A percentile compares a stretch with the other conserved stretches of the same genome.
These are phyloP conservation scores for Epichloe coenophiala DNA, from an alignment of 2,329 filamentous ascomycete genomes.

Conservation along the genomic window DNA sequence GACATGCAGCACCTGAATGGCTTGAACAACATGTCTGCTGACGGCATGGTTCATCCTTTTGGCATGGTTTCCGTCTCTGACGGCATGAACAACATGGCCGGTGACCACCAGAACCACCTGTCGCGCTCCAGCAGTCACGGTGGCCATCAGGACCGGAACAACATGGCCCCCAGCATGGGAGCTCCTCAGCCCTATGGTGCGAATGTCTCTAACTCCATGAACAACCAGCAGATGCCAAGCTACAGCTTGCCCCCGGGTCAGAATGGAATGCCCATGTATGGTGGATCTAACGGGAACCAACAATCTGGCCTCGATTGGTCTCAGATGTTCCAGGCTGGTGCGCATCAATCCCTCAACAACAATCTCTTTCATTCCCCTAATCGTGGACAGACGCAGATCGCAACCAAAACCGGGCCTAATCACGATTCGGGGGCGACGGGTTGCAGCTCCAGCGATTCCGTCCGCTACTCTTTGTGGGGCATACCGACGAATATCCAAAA, in stretches of 20 bases:
- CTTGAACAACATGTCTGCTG: constrained; percentile 42
- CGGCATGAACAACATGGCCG: constrained; percentile 45
- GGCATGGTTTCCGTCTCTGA: constrained; percentile 43
- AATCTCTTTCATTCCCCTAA: constrained; percentile 42
- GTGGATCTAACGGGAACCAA: constrained; percentile 45
- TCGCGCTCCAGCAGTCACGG: constrained; percentile 47
- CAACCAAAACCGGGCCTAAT: constrained; percentile 54
- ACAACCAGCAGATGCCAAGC: constrained; percentile 48
- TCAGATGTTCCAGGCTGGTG: constrained; percentile 64
- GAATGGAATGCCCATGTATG: constrained; percentile 52
- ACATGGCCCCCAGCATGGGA: constrained; percentile 38
- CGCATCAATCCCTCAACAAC: constrained; percentile 50
- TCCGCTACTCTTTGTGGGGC: constrained; percentile 38
- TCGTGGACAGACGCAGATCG: constrained; percentile 55
- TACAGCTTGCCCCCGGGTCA: constrained; percentile 52
- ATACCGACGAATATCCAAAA: constrained; percentile 32
- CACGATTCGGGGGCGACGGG: constrained; percentile 35
- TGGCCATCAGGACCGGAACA: constrained; percentile 42
- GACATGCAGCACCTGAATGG: constrained; percentile 47
- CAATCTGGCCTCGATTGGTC: constrained; percentile 59
- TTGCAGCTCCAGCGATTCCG: constrained; percentile 30
- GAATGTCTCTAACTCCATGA: constrained; percentile 48
- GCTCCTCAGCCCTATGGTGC: constrained; percentile 42
- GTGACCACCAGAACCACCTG: constrained; percentile 44
- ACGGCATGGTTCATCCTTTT: constrained; percentile 45